phyloP scores from a whole-genome alignment of 2,329 filamentous ascomycete species.

The Colletotrichum sansevieriae region DNA sequence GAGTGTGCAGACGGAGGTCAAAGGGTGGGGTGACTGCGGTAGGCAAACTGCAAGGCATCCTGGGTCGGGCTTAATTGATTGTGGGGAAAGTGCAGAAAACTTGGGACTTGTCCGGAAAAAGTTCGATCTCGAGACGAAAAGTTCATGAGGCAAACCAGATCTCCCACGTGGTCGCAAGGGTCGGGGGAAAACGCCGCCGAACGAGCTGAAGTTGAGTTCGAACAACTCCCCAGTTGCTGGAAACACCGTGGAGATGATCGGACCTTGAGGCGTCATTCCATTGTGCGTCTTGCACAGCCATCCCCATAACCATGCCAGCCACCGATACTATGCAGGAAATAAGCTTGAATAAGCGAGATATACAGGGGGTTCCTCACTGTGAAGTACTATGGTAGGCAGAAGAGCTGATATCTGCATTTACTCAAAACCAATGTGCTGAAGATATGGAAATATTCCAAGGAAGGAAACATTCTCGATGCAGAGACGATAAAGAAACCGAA shows the following conservation, averaged over 20 bases:
- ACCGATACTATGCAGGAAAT: constrained; percentile 12
- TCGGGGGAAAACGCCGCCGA: not conserved
- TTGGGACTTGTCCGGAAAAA: not conserved
- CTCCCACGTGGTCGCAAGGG: not conserved
- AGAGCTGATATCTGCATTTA: too few species aligned
- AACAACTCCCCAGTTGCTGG: not conserved
- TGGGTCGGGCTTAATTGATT: constrained; percentile 6
- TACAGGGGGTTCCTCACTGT: not conserved
- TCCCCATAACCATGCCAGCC: not conserved
- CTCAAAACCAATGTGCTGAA: too few species aligned
- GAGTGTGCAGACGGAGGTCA: too few species aligned
- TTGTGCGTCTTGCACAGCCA: constrained; percentile 11
- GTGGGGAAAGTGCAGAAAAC: not conserved
- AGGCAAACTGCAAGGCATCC: constrained; percentile 35
- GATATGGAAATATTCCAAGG: too few species aligned
- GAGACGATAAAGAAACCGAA: too few species aligned
- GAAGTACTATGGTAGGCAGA: not conserved
- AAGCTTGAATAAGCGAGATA: constrained; percentile 20
- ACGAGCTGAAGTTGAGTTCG: not conserved
- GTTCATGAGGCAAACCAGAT: constrained; percentile 24
- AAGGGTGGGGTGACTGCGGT: not conserved
- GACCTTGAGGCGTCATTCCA: not conserved
- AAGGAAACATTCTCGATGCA: too few species aligned
- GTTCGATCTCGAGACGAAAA: not conserved
- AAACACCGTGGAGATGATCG: not conserved